Evolutionary conservation across 148 eudicot species (phyloP).

Genomic region (Linanthus parryae): DNA sequence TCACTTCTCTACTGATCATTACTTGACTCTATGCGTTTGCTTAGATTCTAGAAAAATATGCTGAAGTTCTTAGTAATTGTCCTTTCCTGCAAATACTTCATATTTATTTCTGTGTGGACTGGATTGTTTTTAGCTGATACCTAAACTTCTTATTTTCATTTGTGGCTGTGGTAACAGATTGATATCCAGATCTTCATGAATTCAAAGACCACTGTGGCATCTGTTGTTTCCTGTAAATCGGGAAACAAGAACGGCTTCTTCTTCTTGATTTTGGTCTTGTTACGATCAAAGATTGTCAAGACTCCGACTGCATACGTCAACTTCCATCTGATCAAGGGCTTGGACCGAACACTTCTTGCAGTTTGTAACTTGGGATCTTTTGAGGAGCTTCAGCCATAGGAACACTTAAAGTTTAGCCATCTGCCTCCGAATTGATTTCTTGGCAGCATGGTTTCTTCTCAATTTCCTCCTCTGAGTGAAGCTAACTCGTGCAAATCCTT

Average conservation of each 20-base stretch:
- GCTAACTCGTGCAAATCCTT: conserved; percentile 31
- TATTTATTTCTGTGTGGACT: no score
- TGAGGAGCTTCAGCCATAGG: conserved; percentile 29
- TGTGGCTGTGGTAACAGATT: no score
- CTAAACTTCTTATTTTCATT: no score
- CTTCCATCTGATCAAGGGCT: conserved; percentile 49
- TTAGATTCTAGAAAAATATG: no score
- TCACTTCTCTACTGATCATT: no score
- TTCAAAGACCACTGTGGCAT: conserved; percentile 55
- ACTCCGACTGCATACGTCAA: conserved; percentile 32
- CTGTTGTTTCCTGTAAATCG: conserved; percentile 84
- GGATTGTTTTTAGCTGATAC: no score
- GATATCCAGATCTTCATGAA: conserved; percentile 76
- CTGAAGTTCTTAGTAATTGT: no score
- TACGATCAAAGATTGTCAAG: conserved; percentile 55
- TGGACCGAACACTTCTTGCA: conserved; percentile 42
- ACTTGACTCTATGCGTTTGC: no score
- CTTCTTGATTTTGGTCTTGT: conserved; percentile 54
- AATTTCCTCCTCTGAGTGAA: conserved; percentile 28
- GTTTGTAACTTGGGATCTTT: conserved; percentile 22
- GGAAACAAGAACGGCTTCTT: conserved; percentile 79
- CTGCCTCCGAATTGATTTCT: conserved; percentile 17
- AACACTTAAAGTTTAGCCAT: conserved; percentile 19
- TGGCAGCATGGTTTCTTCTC: conserved; percentile 71
- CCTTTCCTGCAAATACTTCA: no score